Conservation (phyloP, 2,329 filamentous ascomycete genomes). For the Aspergillus neoniger region DNA sequence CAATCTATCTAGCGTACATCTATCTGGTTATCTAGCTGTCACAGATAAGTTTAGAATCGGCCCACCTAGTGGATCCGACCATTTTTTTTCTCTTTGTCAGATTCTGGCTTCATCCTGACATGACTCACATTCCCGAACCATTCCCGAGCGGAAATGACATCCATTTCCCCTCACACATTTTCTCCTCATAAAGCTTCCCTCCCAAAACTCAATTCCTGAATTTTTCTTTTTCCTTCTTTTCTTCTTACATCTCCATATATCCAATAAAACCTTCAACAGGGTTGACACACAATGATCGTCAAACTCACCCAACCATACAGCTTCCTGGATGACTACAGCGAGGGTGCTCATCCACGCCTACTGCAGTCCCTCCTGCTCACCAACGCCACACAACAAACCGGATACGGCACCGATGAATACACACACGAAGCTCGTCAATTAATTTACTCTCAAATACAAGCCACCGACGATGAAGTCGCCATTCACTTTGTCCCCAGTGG, state of each 20-base stretch:
- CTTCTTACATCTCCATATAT: neutral
- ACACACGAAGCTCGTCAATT: conserved; percentile 45
- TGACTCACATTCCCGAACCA: neutral
- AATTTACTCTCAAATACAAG: conserved; percentile 40
- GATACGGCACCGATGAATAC: conserved; percentile 53
- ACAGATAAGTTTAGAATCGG: neutral
- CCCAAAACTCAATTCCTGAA: neutral
- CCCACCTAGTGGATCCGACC: neutral
- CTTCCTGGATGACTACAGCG: conserved; percentile 56
- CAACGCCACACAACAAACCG: conserved; percentile 50
- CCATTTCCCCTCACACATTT: neutral
- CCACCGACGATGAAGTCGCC: conserved; percentile 43
- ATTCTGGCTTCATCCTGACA: neutral
- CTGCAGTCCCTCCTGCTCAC: conserved; percentile 50
- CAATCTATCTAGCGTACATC: too few relatives aligned
- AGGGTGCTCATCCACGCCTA: conserved; percentile 54
- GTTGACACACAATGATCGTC: conserved; percentile 10
- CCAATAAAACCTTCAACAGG: neutral
- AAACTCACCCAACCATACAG: conserved; percentile 40
- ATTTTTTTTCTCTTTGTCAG: neutral
- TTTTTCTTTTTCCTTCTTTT: neutral
- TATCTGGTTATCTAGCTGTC: too few relatives aligned
- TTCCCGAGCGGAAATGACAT: neutral
- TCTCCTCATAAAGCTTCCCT: neutral
- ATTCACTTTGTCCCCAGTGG: conserved; percentile 57